Evolutionary conservation across 495 filamentous ascomycete species (phyloP).

Genomic region (Penicillium canariense): DNA sequence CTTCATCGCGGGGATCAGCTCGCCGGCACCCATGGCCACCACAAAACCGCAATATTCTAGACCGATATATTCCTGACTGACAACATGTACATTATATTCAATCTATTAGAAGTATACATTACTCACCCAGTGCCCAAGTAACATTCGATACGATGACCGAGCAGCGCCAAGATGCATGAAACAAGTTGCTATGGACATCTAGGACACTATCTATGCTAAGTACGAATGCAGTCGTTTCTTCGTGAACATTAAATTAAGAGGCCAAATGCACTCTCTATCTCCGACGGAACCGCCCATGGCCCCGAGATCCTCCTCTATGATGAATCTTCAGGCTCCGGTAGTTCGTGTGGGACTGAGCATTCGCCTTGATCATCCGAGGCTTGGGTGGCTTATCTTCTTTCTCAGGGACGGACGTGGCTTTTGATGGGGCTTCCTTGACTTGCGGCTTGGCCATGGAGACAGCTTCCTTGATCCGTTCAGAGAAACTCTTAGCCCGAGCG

Average conservation of each 20-base stretch:
- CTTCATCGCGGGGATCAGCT: slow-evolving; percentile 18
- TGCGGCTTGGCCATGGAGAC: slow-evolving; percentile 32
- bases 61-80: slow-evolving; percentile 44
- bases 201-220: slow-evolving; percentile 20
- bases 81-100: not conserved
- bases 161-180: not conserved
- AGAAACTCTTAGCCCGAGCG: slow-evolving; percentile 38
- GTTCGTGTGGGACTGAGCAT: slow-evolving; percentile 74
- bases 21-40: slow-evolving; percentile 26
- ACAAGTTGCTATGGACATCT: slow-evolving; percentile 7
- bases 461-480: slow-evolving; percentile 46
- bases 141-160: slow-evolving; percentile 3
- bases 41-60: slow-evolving; percentile 26
- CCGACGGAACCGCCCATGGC: slow-evolving; percentile 47
- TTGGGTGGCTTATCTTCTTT: slow-evolving; percentile 53
- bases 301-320: slow-evolving; percentile 49
- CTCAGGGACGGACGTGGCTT: slow-evolving; percentile 21
- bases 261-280: slow-evolving; percentile 25
- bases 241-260: slow-evolving; percentile 15
- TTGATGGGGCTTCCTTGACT: slow-evolving; percentile 27
- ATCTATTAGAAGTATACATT: slow-evolving; percentile 5
- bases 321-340: slow-evolving; percentile 79
- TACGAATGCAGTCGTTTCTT: slow-evolving; percentile 34
- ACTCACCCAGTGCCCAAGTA: no score
- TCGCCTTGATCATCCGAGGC: slow-evolving; percentile 67